Conservation (phyloP, 2,329 filamentous ascomycete genomes). For the Lecanicillium sp. region DNA sequence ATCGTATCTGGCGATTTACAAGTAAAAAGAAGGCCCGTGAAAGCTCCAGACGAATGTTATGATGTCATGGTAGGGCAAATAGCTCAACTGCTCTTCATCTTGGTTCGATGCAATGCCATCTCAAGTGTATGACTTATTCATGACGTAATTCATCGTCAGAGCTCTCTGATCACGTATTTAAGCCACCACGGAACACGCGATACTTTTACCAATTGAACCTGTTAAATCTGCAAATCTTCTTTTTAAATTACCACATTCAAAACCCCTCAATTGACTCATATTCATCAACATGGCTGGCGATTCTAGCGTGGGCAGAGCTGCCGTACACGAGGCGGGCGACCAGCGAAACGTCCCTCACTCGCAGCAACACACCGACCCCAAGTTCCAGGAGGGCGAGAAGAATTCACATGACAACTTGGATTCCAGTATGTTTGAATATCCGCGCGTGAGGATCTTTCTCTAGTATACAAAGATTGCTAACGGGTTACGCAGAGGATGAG, state of each 20-base stretch:
- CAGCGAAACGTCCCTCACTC: too few relatives aligned
- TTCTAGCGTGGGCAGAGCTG: neutral
- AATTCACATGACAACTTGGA: constrained; percentile 60
- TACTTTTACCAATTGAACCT: too few relatives aligned
- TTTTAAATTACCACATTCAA: neutral
- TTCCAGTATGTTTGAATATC: constrained; percentile 52
- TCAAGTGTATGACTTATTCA: constrained; percentile 5
- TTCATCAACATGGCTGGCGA: too few relatives aligned
- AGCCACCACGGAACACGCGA: neutral
- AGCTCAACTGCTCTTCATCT: too few relatives aligned
- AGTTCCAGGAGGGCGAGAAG: constrained; percentile 59
- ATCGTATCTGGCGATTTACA: too few relatives aligned
- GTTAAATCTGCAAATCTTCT: too few relatives aligned
- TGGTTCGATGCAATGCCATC: too few relatives aligned
- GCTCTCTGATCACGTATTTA: neutral
- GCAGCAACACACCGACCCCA: constrained; percentile 1
- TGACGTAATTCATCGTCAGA: constrained; percentile 7
- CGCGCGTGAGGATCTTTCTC: too few relatives aligned
- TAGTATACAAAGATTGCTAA: constrained; percentile 3
- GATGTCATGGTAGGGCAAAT: too few relatives aligned
- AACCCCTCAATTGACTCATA: neutral
- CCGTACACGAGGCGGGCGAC: neutral
- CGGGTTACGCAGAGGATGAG: constrained; percentile 46
- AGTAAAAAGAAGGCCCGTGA: too few relatives aligned
- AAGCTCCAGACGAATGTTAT: too few relatives aligned